Conservation (phyloP, 2,329 filamentous ascomycete genomes). For the Alternaria rosae region DNA sequence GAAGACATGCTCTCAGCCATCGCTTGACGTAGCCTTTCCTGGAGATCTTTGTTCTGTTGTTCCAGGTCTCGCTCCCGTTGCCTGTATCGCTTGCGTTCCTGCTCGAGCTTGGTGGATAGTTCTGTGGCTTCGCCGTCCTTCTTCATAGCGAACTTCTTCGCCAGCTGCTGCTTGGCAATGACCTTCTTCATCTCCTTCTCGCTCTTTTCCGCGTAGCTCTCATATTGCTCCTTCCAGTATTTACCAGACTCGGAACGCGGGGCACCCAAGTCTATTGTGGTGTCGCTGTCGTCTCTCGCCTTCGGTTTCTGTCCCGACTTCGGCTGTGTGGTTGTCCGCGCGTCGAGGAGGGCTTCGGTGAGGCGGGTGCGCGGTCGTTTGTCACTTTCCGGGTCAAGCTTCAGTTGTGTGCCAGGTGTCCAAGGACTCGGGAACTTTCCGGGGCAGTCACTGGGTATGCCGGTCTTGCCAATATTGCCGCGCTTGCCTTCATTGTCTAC, state of each 20-base stretch:
- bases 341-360: conserved; percentile 55
- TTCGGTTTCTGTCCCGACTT: conserved; percentile 41
- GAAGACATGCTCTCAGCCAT: conserved; percentile 43
- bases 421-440: conserved; percentile 62
- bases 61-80: conserved; percentile 71
- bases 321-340: conserved; percentile 50
- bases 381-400: conserved; percentile 32
- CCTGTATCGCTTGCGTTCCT: conserved; percentile 71
- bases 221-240: conserved; percentile 82
- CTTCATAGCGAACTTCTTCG: conserved; percentile 78
- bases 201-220: conserved; percentile 75
- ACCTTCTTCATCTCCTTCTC: conserved; percentile 78
- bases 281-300: conserved; percentile 63
- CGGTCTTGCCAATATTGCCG: conserved; percentile 53
- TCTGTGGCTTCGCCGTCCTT: conserved; percentile 77
- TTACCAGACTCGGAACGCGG: conserved; percentile 77
- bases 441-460: conserved; percentile 57
- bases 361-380: conserved; percentile 52
- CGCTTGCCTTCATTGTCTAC: conserved; percentile 64
- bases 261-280: conserved; percentile 75
- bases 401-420: conserved; percentile 52
- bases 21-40: conserved; percentile 46
- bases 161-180: conserved; percentile 79
- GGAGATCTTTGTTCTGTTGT: conserved; percentile 60
- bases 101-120: conserved; percentile 69